Conservation (phyloP, 805 yeast species). For the Yarrowia sp. region DNA sequence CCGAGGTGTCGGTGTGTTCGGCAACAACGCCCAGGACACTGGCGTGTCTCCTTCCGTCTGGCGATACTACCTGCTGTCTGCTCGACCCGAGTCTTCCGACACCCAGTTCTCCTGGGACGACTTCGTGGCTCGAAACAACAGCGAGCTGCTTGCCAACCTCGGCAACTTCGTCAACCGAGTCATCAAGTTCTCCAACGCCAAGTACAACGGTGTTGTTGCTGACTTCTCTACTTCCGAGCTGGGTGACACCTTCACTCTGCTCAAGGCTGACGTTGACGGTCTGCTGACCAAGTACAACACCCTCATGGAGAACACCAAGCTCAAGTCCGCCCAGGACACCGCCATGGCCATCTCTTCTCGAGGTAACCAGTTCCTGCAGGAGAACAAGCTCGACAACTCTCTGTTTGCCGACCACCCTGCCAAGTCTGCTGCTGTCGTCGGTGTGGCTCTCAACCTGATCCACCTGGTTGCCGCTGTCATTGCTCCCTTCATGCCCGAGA, state of each 20-base stretch:
- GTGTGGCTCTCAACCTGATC: constrained; percentile 83
- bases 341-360: constrained; percentile 90
- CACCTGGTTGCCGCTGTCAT: constrained; percentile 81
- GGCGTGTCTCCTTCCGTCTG: constrained; percentile 91
- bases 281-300: constrained; percentile 61
- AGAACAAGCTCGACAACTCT: constrained; percentile 88
- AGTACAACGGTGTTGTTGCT: constrained; percentile 89
- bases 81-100: constrained; percentile 94
- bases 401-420: constrained; percentile 72
- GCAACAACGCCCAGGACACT: constrained; percentile 93
- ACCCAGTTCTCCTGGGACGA: constrained; percentile 98
- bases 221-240: constrained; percentile 49
- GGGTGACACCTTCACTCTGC: constrained; percentile 45
- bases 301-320: constrained; percentile 67
- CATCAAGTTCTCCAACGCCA: constrained; percentile 83
- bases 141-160: constrained; percentile 89
- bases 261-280: constrained; percentile 57
- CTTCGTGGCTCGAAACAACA: constrained; percentile 89
- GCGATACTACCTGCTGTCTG: constrained; percentile 91
- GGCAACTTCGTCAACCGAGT: constrained; percentile 96
- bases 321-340: constrained; percentile 84
- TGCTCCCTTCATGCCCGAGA: constrained; percentile 88
- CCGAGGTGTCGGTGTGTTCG: constrained; percentile 97
- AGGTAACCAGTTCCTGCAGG: constrained; percentile 95
- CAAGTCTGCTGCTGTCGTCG: constrained; percentile 87